Evolutionary conservation across 1,284 basidiomycete species (phyloP), one percentile per base, ranked within the genome.

Genomic region (Neotropicomus parvogracilis): DNA sequence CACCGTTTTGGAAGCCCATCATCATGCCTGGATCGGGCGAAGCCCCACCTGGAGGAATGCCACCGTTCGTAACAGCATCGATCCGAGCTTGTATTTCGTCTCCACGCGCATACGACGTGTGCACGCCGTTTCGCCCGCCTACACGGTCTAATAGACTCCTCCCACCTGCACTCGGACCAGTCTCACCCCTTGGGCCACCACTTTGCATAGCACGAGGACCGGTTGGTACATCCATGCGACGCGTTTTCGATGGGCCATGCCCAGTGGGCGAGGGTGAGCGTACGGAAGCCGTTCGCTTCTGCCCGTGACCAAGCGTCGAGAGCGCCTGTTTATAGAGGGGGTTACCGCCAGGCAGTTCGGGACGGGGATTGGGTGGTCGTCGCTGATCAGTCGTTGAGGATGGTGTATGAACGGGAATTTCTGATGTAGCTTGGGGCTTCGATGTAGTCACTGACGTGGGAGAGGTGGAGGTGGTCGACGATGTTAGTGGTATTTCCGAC

Each of bases 11-110:
- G 53, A 75, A 79, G 13, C 67, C 61, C 71, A 85, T 81, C 75
- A 85, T 79, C 72, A 83, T 77, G 53, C 70, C 72, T 26, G 73
- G 71, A 44, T 79, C 78, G 3, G 78, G 73, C 0, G 76, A 66
- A 45, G 47, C 46, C 17, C 62, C 60, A 11, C 43, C 71, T 38
- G 73, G 74, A 6, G 84, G 53, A 14, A 56, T 55, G 21, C 65
- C 73, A 52, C 65, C 73, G 45, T 73, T 75, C 9, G 85, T 85
- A 53, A 89, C 86, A 60, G 77, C 84, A 68, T 88, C 84, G 40
- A 89, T 89, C 24, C 84, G 79, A 19, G 81, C 80, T 61, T 88
- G 88, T 32, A 90, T 83, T 40, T 86, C 84, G 60, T 88, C 85
- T 46, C 75, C 74, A 33, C 71, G 74, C 2, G 49, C 48, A 40